Evolutionary conservation across 2,329 filamentous ascomycete species (phyloP).

Genomic region (Rutstroemia sp.): DNA sequence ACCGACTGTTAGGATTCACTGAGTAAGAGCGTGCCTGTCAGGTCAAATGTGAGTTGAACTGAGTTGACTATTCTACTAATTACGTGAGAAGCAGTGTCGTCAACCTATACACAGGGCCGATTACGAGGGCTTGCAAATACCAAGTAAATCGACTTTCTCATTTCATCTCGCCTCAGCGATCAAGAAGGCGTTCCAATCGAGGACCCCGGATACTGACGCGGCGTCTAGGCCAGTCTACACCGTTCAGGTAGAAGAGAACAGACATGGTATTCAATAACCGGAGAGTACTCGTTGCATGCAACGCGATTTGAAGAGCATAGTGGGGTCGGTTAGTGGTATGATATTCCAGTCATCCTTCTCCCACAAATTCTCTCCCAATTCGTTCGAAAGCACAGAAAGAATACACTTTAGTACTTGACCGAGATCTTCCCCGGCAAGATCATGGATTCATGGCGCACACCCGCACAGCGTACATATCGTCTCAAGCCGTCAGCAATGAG

Average conservation of each 20-base stretch:
- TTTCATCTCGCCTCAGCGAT: too few species aligned
- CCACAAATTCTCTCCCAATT: too few species aligned
- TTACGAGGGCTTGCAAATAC: too few species aligned
- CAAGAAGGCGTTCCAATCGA: conserved; percentile 19
- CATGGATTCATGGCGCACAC: neutral
- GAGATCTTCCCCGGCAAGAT: neutral
- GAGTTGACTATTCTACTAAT: too few species aligned
- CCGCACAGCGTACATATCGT: neutral
- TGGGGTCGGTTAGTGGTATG: neutral
- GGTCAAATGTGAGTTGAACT: too few species aligned
- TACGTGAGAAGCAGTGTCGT: too few species aligned
- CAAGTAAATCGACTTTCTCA: too few species aligned
- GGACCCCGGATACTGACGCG: neutral
- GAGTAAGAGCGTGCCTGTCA: too few species aligned
- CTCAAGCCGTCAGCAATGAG: neutral
- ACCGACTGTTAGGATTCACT: too few species aligned
- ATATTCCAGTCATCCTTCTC: neutral
- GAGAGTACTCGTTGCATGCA: neutral
- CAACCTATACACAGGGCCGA: too few species aligned
- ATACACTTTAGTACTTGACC: neutral
- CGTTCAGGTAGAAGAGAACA: neutral
- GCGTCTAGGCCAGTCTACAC: neutral
- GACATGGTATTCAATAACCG: neutral
- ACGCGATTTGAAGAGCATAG: neutral
- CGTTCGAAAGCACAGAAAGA: neutral